Percentiles rank a stretch among this genome's conserved stretches.
Conservation (phyloP, 2,329 filamentous ascomycete genomes). For the Cadophora luteo-olivacea region DNA sequence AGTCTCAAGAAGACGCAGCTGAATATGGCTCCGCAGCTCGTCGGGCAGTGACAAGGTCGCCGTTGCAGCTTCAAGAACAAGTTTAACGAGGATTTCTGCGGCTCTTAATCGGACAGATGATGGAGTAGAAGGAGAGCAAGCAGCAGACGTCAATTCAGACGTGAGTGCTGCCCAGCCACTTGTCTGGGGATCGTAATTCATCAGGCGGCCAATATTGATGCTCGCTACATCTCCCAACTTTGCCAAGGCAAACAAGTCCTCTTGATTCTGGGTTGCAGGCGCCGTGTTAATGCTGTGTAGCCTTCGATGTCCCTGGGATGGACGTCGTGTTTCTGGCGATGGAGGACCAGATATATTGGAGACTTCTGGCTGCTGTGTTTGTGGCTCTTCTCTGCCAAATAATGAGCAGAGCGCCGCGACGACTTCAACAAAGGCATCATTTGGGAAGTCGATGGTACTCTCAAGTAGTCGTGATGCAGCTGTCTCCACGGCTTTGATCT, state of each 20-base stretch:
- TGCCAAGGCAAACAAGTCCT: slow-evolving; percentile 71
- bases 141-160: slow-evolving; percentile 57
- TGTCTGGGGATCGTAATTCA: slow-evolving; percentile 67
- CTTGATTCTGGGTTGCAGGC: slow-evolving; percentile 60
- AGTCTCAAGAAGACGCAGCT: slow-evolving; percentile 73
- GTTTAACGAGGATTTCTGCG: slow-evolving; percentile 66
- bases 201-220: slow-evolving; percentile 77
- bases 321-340: slow-evolving; percentile 35
- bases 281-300: slow-evolving; percentile 55
- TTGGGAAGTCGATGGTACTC: slow-evolving; percentile 90
- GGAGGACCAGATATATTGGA: slow-evolving; percentile 38
- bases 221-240: slow-evolving; percentile 76
- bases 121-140: slow-evolving; percentile 55
- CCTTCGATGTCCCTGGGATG: slow-evolving; percentile 44
- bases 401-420: slow-evolving; percentile 77
- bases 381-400: slow-evolving; percentile 52
- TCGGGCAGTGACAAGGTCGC: slow-evolving; percentile 60
- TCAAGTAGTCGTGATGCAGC: slow-evolving; percentile 88
- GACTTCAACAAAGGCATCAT: slow-evolving; percentile 79
- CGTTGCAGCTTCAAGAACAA: slow-evolving; percentile 63
- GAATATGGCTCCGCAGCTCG: slow-evolving; percentile 64
- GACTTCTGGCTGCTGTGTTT: slow-evolving; percentile 31
- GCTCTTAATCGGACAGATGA: slow-evolving; percentile 64
- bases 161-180: slow-evolving; percentile 80
- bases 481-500: slow-evolving; percentile 87